Evolutionary conservation across 2,329 filamentous ascomycete species (phyloP), one percentile per base, ranked within the genome.

Genomic region (Metarhizium guizhouense): DNA sequence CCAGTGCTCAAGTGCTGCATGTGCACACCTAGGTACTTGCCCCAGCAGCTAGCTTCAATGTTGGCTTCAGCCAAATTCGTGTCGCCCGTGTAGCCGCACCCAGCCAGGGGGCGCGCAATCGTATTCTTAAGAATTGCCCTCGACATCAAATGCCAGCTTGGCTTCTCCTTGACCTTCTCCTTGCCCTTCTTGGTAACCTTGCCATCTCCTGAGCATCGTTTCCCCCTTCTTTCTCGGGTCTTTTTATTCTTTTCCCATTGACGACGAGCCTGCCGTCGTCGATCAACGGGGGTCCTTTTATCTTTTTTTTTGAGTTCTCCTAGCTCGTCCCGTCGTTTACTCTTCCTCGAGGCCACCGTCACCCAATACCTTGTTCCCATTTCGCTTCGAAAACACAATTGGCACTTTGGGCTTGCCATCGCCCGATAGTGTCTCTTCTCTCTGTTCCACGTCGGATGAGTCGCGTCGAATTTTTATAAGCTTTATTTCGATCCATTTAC

Each of bases 251-350:
- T 57, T 59, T 54, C 58, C 56, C 51, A 60, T 68, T 62, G 61
- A 62, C 62, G 64, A 62, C 64, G 58, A 53, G 59, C 56, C 51
- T 50, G 55, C 56, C 49, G 43, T 57, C 51, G 61, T 60, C 58
- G 55, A 47, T 60, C 55, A 60, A 61, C 59, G 52, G 62, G 61
- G 36, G 47, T 40, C 18, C 59, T 57, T 20, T 57, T 18, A 59
- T 56, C 20, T 60, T 57, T 20, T 56, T 60, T 57, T 45, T 57
- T 53, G 68, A 70, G 67, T 70, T 55, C 60, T 61, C 55, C 62
- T 61, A 68, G 62, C 69, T 72, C 69, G 68, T 71, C 69, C 69
- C 58, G 61, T 71, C 67, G 30, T 64, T 69, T 60, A 64, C 61
- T 62, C 47, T 34, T 42, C 42, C 7, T 40, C 30, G 36, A 51